Conservation (phyloP, 768 basidiomycete species). For the Russula earlei region DNA sequence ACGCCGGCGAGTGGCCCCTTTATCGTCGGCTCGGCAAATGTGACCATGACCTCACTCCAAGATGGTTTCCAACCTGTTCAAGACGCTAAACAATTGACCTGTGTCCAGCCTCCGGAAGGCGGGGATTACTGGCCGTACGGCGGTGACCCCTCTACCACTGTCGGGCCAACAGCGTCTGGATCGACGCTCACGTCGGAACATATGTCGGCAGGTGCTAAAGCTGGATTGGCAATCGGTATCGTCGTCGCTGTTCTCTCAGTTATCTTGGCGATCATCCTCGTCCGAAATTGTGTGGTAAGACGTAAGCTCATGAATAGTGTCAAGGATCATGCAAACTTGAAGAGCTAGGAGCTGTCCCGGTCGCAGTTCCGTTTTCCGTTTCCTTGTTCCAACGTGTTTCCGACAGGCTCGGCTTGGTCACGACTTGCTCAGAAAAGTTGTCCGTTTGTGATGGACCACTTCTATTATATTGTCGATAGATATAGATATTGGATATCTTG, state of each 20-base stretch:
- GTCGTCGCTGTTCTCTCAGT: conserved; percentile 37
- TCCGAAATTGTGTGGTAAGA: conserved; percentile 38
- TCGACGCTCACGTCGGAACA: conserved; percentile 15
- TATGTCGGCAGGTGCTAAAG: conserved; percentile 30
- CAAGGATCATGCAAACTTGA: no score
- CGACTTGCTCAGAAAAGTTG: no score
- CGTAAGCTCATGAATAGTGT: neutral
- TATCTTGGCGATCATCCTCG: conserved; percentile 35
- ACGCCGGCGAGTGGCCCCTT: conserved; percentile 52
- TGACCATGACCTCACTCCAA: conserved; percentile 38
- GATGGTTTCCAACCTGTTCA: conserved; percentile 40
- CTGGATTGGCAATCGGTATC: conserved; percentile 45
- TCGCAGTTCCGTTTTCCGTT: no score
- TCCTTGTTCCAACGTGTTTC: no score
- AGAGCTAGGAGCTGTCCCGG: neutral
- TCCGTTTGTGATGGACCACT: no score
- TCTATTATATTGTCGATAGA: no score
- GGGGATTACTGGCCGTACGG: conserved; percentile 71
- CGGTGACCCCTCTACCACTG: conserved; percentile 32
- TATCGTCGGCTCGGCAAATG: conserved; percentile 41
- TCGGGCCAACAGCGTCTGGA: conserved; percentile 17
- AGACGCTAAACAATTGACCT: conserved; percentile 52
- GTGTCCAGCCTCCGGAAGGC: conserved; percentile 55
- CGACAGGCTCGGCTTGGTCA: no score
- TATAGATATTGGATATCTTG: no score